A percentile compares a stretch with the other conserved stretches of the same genome.
phyloP scores from a whole-genome alignment of 1,139 yeast species.

The Yamadazyma atmosphaerica region DNA sequence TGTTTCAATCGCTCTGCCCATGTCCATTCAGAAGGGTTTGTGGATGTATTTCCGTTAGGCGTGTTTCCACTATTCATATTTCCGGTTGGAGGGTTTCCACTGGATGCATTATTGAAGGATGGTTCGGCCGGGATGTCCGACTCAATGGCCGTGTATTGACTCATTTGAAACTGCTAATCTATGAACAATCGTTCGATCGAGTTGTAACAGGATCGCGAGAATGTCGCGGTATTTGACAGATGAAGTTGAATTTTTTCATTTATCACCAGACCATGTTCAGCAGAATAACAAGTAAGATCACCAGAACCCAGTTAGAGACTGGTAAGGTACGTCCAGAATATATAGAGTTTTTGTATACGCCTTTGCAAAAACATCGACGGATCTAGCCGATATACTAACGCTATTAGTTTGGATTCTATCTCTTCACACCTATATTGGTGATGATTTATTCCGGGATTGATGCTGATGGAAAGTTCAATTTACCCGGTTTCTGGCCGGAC shows the following conservation, averaged over 20 bases:
- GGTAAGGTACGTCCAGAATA: conserved; percentile 57
- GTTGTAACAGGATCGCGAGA: no score
- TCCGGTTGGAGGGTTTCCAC: neutral
- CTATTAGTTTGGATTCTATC: conserved; percentile 78
- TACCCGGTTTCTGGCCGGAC: conserved; percentile 98
- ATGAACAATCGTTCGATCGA: no score
- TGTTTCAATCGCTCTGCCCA: conserved; percentile 34
- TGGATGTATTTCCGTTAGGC: conserved; percentile 1
- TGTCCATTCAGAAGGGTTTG: conserved; percentile 23
- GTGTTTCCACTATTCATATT: conserved; percentile 4
- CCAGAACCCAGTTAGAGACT: conserved; percentile 68
- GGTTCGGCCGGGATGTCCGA: conserved; percentile 24
- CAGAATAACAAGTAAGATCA: conserved; percentile 36
- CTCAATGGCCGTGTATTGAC: conserved; percentile 29
- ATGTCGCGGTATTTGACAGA: no score
- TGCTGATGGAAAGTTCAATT: conserved; percentile 82
- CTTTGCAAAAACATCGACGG: no score
- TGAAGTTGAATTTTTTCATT: no score
- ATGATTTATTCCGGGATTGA: conserved; percentile 93
- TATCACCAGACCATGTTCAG: conserved; percentile 13
- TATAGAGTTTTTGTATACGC: neutral
- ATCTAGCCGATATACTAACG: conserved; percentile 25
- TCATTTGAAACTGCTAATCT: conserved; percentile 14
- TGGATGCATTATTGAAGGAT: no score
- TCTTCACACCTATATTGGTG: conserved; percentile 80